Evolutionary conservation across 176 grass and related monocot genomes (phyloP).

Genomic region (Oryza punctata): DNA sequence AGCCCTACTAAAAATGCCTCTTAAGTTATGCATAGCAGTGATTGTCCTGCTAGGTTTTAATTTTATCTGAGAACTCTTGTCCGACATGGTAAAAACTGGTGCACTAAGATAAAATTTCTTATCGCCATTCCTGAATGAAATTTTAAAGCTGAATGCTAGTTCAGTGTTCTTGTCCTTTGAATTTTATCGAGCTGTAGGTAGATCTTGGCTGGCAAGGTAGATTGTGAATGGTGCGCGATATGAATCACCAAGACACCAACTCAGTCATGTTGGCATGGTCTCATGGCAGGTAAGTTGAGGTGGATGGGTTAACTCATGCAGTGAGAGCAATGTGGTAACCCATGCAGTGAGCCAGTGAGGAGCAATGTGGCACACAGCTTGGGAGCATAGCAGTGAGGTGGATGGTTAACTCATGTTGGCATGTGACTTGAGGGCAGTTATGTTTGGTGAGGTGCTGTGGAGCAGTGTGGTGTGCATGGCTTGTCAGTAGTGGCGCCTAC

Average conservation of each 20-base stretch:
- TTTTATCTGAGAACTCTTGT: not conserved
- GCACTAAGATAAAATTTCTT: not conserved
- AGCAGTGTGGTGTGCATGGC: not conserved
- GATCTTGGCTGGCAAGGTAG: not conserved
- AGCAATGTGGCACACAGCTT: not conserved
- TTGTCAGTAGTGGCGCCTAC: not conserved
- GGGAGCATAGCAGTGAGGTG: not conserved
- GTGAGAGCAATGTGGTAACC: no score
- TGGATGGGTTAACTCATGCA: not conserved
- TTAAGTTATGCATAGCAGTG: not conserved
- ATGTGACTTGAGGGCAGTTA: not conserved
- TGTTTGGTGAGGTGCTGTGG: not conserved
- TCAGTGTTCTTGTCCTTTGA: not conserved
- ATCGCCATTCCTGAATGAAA: no score
- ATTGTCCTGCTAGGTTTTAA: not conserved
- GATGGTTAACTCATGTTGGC: not conserved
- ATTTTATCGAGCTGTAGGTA: not conserved
- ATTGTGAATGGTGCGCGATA: not conserved
- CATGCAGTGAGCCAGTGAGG: no score
- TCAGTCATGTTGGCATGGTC: not conserved
- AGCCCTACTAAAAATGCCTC: not conserved
- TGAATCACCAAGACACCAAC: not conserved
- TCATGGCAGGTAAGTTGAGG: not conserved
- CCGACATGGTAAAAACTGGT: not conserved
- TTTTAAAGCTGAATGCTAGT: not conserved